Evolutionary conservation across 1,284 basidiomycete genomes (phyloP).

Genomic region (Vanrija humicola): DNA sequence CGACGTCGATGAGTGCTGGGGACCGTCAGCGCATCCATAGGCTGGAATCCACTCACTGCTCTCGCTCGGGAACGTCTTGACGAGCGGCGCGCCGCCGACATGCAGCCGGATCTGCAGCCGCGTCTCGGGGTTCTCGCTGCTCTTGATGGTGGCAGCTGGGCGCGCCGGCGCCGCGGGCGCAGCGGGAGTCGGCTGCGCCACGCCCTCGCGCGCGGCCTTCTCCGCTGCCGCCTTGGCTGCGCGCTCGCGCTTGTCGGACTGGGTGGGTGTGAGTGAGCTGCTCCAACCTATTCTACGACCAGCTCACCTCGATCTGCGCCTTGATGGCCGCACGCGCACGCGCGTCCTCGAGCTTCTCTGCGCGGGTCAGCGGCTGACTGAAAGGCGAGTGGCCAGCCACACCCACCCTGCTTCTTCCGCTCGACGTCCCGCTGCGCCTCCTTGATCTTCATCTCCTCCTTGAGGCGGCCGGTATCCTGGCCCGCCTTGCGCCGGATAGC

Average conservation of each 20-base stretch:
- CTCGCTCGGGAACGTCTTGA: conserved; percentile 73
- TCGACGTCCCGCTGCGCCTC: conserved; percentile 75
- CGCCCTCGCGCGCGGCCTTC: conserved; percentile 78
- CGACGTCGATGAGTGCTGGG: conserved; percentile 71
- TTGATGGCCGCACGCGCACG: conserved; percentile 78
- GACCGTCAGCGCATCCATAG: not conserved
- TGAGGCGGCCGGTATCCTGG: conserved; percentile 69
- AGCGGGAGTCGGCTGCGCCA: conserved; percentile 41
- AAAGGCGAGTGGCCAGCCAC: too few species aligned
- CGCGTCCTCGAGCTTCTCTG: conserved; percentile 81
- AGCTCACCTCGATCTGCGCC: conserved; percentile 71
- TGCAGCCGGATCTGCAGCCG: conserved; percentile 75
- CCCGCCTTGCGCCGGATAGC: conserved; percentile 75
- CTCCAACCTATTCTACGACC: too few species aligned
- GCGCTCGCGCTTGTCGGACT: conserved; percentile 79
- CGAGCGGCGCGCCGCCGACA: conserved; percentile 71
- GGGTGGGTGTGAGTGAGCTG: not conserved
- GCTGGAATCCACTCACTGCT: conserved; percentile 56
- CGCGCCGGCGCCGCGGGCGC: conserved; percentile 46
- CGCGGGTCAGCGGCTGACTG: conserved; percentile 7
- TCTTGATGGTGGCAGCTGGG: conserved; percentile 50
- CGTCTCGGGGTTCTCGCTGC: conserved; percentile 74
- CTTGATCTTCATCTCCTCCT: conserved; percentile 73
- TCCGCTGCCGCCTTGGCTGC: conserved; percentile 80
- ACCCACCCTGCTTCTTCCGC: conserved; percentile 66